A percentile compares a stretch with the other conserved stretches of the same genome.
Evolutionary conservation across 495 filamentous ascomycete genomes (phyloP).

Genomic region (Aspergillus ellipticus): DNA sequence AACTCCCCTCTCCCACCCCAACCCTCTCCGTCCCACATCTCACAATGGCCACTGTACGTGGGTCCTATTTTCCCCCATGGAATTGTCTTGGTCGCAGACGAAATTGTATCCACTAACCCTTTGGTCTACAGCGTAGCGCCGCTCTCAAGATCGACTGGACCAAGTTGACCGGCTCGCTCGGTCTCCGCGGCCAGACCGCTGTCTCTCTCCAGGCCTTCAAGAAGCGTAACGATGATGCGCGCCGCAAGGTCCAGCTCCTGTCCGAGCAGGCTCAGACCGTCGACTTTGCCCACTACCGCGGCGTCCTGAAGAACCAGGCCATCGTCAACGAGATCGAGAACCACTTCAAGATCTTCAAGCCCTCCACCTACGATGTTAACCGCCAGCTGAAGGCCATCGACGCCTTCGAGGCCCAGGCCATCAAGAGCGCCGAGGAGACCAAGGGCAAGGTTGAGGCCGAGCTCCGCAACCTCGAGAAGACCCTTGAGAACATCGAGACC

Average conservation of each 20-base stretch:
- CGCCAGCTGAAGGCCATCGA: constrained; percentile 97
- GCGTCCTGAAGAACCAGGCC: constrained; percentile 86
- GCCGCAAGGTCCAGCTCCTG: constrained; percentile 81
- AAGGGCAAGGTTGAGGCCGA: constrained; percentile 93
- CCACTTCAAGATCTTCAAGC: constrained; percentile 85
- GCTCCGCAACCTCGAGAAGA: constrained; percentile 85
- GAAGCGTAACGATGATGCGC: constrained; percentile 98
- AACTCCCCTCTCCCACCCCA: constrained; percentile 39
- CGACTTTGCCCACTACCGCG: constrained; percentile 93
- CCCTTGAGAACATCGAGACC: constrained; percentile 93
- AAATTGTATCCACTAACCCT: constrained; percentile 27
- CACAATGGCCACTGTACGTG: constrained; percentile 89
- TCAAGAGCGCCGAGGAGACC: constrained; percentile 94
- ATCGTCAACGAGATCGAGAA: constrained; percentile 95
- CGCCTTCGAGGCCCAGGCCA: constrained; percentile 92
- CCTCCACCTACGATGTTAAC: constrained; percentile 79
- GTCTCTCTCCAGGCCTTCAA: constrained; percentile 92
- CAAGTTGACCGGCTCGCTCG: constrained; percentile 85
- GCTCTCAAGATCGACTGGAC: constrained; percentile 99
- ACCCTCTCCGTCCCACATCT: constrained; percentile 43
- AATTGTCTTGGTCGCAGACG: background rate
- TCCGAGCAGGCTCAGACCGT: constrained; percentile 74
- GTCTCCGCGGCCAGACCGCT: constrained; percentile 91
- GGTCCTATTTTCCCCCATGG: background rate
- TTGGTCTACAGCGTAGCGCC: constrained; percentile 76